Conservation (phyloP, 805 yeast species). For the Peterozyma toletana region DNA sequence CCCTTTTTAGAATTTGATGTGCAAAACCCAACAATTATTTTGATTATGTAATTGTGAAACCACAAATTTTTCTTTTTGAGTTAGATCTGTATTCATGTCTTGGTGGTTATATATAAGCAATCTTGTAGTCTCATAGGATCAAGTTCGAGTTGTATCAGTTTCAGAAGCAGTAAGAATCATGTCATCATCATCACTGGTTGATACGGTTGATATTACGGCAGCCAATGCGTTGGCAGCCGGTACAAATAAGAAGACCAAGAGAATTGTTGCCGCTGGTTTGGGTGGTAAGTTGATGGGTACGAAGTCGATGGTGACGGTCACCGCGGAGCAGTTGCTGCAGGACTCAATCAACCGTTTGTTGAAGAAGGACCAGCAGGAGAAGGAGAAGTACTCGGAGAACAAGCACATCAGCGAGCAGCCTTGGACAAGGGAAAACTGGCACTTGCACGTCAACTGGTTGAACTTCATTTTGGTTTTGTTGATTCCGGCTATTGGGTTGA, state of each 20-base stretch:
- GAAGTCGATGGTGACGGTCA: constrained; percentile 44
- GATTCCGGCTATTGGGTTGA: constrained; percentile 51
- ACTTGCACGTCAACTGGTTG: constrained; percentile 72
- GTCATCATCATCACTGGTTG: constrained; percentile 12
- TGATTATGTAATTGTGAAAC: too few species aligned
- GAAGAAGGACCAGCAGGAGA: constrained; percentile 34
- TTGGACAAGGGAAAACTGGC: constrained; percentile 70
- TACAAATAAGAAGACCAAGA: constrained; percentile 57
- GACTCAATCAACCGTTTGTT: constrained; percentile 42
- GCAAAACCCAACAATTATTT: too few species aligned
- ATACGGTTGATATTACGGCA: constrained; percentile 50
- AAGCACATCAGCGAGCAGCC: constrained; percentile 72
- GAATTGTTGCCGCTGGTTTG: constrained; percentile 72
- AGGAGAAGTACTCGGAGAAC: constrained; percentile 29
- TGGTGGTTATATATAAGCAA: too few species aligned
- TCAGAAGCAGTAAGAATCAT: not conserved
- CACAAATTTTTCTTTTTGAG: too few species aligned
- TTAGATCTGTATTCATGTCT: too few species aligned
- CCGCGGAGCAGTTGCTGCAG: constrained; percentile 54
- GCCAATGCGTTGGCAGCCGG: constrained; percentile 83
- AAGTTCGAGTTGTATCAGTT: too few species aligned
- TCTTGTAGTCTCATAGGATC: too few species aligned
- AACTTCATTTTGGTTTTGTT: constrained; percentile 58
- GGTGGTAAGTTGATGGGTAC: constrained; percentile 82
- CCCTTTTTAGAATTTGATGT: too few species aligned